Evolutionary conservation across 1,284 basidiomycete genomes (phyloP), one percentile per base, ranked within the genome.

Genomic region (Cutaneotrichosporon cavernicola): DNA sequence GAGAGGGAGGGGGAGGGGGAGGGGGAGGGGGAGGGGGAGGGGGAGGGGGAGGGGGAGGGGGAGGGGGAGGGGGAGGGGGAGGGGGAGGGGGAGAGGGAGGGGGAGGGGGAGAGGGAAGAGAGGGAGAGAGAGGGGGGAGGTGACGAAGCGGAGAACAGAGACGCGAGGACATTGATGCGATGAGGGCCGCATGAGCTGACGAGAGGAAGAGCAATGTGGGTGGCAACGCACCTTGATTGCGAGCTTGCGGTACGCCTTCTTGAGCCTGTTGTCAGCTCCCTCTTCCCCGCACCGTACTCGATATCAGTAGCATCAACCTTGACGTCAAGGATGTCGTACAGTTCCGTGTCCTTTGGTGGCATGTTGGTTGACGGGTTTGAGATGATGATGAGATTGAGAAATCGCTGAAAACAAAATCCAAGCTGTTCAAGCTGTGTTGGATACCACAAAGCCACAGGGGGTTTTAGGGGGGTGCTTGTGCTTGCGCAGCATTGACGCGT

Each of bases 181-280:
- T 26, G 26, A 26, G 34, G 5, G 34, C 34, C 8, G 34, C 34
- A 36, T 9, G 34, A 36, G 11, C 2, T 36, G 34, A 13, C 11
- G 53, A 13, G 21, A 7, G 13, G 9, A 18, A 2, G n/a, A 21
- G 4, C 9, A 34, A 18, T 32, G 8, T 18, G 30, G 31, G 18
- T 16, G 43, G 47, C 30, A 26, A 76, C 84, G 72, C 64, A 92
- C 92, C 85, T 91, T 91, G 85, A 98, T 95, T 26, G 96, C 95
- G 68, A 90, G 89, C 80, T 91, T 97, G 69, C 96, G 85, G 81
- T 98, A 98, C 1, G 92, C 93, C 83, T 95, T 97, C 84, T 98
- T 99, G 71, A 97, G 82, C 65, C 79, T 81, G 68, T 21, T 21
- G 30, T 53, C 50, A 52, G 47, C 18, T 56, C 22, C 21, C 18